Evolutionary conservation across 2,329 filamentous ascomycete genomes (phyloP).

Genomic region (Paraphoma sp.): DNA sequence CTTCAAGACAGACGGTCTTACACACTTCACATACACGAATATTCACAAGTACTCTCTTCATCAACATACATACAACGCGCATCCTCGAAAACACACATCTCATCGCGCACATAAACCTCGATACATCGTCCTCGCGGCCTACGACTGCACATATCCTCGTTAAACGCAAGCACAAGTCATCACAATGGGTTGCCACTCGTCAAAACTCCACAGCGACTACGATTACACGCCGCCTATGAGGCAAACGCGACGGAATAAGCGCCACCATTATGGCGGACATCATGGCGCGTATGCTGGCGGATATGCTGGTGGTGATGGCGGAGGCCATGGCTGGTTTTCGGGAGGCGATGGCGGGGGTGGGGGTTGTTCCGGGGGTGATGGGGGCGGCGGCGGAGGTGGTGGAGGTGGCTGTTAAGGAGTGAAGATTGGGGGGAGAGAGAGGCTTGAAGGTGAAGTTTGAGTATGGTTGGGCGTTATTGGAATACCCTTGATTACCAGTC

Average conservation of each 20-base stretch:
- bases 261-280: background rate
- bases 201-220: slow-evolving; percentile 14
- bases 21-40: too few relatives aligned
- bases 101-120: background rate
- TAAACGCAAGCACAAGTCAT: background rate
- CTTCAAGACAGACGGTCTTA: too few relatives aligned
- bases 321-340: slow-evolving; percentile 13
- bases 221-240: slow-evolving; percentile 18
- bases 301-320: slow-evolving; percentile 5
- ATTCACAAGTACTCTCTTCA: too few relatives aligned
- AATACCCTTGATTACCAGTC: slow-evolving; percentile 2
- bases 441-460: background rate
- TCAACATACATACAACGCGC: too few relatives aligned
- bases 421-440: slow-evolving; percentile 9
- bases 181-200: slow-evolving; percentile 28
- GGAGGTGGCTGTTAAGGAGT: slow-evolving; percentile 1
- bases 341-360: slow-evolving; percentile 13
- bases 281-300: background rate
- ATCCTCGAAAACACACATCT: too few relatives aligned
- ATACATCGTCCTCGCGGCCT: background rate
- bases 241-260: slow-evolving; percentile 1
- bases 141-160: background rate
- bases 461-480: background rate
- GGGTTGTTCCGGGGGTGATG: too few relatives aligned
- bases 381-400: slow-evolving; percentile 9